A percentile compares a stretch with the other conserved stretches of the same genome.
These are phyloP conservation scores for Vigna mungo DNA, from an alignment of 306 rosid genomes.

Conservation along the genomic window DNA sequence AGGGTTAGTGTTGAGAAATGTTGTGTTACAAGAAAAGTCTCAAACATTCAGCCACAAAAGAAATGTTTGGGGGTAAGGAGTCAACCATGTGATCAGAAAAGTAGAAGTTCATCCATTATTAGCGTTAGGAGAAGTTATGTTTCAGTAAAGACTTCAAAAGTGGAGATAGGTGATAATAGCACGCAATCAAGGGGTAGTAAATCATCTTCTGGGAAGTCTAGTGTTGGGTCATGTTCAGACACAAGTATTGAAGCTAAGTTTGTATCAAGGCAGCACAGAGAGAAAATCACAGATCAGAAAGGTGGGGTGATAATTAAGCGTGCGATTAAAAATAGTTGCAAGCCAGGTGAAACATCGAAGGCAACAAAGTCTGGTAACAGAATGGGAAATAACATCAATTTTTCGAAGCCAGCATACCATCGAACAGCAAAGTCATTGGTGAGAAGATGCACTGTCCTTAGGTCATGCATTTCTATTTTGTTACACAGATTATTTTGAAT, in stretches of 20 bases:
- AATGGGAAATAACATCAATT: slow-evolving; percentile 38
- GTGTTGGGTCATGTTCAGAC: slow-evolving; percentile 76
- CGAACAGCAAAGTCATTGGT: slow-evolving; percentile 69
- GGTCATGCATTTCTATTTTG: slow-evolving; percentile 17
- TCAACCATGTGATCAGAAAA: slow-evolving; percentile 47
- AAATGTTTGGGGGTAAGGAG: slow-evolving; percentile 54
- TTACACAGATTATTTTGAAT: background rate
- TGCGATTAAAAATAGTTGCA: slow-evolving; percentile 49
- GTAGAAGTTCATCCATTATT: slow-evolving; percentile 51
- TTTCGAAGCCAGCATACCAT: slow-evolving; percentile 45
- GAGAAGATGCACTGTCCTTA: slow-evolving; percentile 39
- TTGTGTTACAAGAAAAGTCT: slow-evolving; percentile 51
- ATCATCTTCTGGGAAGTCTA: slow-evolving; percentile 78
- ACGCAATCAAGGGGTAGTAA: slow-evolving; percentile 57
- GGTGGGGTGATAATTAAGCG: slow-evolving; percentile 46
- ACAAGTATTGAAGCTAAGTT: slow-evolving; percentile 51
- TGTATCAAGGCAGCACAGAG: slow-evolving; percentile 44
- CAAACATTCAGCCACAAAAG: slow-evolving; percentile 43
- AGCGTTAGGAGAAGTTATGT: slow-evolving; percentile 60
- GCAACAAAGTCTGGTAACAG: slow-evolving; percentile 43
- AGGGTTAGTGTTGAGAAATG: slow-evolving; percentile 58
- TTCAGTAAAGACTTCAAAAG: slow-evolving; percentile 35
- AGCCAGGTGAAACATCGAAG: slow-evolving; percentile 42
- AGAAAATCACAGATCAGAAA: slow-evolving; percentile 48
- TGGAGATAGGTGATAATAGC: slow-evolving; percentile 48